These are phyloP conservation scores for Candida nonsorbophila DNA, from an alignment of 805 yeast genomes.

Conservation along the genomic window DNA sequence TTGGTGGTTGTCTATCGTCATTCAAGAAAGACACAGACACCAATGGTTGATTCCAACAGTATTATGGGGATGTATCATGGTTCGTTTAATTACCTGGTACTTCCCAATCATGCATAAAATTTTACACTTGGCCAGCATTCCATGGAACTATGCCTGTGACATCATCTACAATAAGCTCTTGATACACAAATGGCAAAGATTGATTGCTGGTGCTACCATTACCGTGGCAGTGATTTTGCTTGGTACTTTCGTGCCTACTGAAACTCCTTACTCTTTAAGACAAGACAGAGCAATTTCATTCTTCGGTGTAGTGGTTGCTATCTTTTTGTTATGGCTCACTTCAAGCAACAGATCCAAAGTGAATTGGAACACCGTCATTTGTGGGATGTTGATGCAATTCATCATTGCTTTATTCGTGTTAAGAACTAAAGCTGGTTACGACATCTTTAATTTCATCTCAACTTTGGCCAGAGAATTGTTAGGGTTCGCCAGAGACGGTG, in stretches of 20 bases:
- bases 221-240: slow-evolving; percentile 44
- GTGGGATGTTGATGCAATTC: slow-evolving; percentile 56
- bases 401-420: slow-evolving; percentile 56
- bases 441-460: slow-evolving; percentile 57
- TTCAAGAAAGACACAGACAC: slow-evolving; percentile 44
- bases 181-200: slow-evolving; percentile 37
- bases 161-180: slow-evolving; percentile 31
- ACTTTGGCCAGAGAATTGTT: slow-evolving; percentile 52
- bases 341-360: slow-evolving; percentile 41
- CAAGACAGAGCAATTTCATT: slow-evolving; percentile 55
- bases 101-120: slow-evolving; percentile 22
- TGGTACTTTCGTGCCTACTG: slow-evolving; percentile 50
- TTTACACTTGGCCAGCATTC: slow-evolving; percentile 12
- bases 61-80: slow-evolving; percentile 45
- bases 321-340: slow-evolving; percentile 38
- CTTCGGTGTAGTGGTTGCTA: slow-evolving; percentile 47
- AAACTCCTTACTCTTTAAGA: slow-evolving; percentile 41
- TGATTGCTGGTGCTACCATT: slow-evolving; percentile 39
- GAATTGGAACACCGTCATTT: slow-evolving; percentile 56
- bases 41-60: slow-evolving; percentile 57
- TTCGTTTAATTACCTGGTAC: slow-evolving; percentile 48
- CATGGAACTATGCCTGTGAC: slow-evolving; percentile 28
- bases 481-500: slow-evolving; percentile 55
- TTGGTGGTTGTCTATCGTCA: slow-evolving; percentile 53
- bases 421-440: slow-evolving; percentile 56